Evolutionary conservation across 805 yeast genomes (phyloP).

Genomic region (Metschnikowia santaceciliae): DNA sequence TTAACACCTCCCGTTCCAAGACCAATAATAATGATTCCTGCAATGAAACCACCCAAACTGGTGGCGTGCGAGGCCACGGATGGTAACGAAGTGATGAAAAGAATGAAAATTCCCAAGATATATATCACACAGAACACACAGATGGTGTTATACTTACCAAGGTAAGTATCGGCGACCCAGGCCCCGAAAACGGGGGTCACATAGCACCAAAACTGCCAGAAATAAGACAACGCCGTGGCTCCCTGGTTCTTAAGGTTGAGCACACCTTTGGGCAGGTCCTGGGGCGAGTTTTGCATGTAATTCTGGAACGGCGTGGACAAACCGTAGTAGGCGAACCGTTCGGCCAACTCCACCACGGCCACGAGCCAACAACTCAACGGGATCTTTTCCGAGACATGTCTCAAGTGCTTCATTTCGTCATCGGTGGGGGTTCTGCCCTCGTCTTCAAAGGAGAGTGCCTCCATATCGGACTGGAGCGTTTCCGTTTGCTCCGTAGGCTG

Average conservation of each 20-base stretch:
- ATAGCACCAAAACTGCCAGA: conserved; percentile 81
- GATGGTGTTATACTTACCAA: conserved; percentile 71
- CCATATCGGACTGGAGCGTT: conserved; percentile 5
- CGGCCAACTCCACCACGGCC: conserved; percentile 72
- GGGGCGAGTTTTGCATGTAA: conserved; percentile 61
- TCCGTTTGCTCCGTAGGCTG: conserved; percentile 6
- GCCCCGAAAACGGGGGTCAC: conserved; percentile 78
- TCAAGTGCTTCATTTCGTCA: conserved; percentile 48
- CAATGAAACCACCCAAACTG: conserved; percentile 60
- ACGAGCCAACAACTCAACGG: conserved; percentile 60
- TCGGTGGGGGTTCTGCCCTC: conserved; percentile 48
- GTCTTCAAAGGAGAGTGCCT: conserved; percentile 16
- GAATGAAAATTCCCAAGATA: conserved; percentile 56
- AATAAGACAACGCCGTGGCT: conserved; percentile 69
- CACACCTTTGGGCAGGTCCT: conserved; percentile 46
- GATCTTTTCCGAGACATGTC: conserved; percentile 49
- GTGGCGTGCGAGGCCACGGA: conserved; percentile 45
- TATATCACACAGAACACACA: conserved; percentile 56
- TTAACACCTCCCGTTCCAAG: conserved; percentile 81
- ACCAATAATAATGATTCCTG: conserved; percentile 59
- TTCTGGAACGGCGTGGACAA: conserved; percentile 72
- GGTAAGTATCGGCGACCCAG: conserved; percentile 66
- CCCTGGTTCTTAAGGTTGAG: conserved; percentile 56
- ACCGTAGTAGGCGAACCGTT: conserved; percentile 80
- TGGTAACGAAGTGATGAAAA: conserved; percentile 69